Conservation (phyloP, 1,284 basidiomycete species). For the Rhodotorula sp. region DNA sequence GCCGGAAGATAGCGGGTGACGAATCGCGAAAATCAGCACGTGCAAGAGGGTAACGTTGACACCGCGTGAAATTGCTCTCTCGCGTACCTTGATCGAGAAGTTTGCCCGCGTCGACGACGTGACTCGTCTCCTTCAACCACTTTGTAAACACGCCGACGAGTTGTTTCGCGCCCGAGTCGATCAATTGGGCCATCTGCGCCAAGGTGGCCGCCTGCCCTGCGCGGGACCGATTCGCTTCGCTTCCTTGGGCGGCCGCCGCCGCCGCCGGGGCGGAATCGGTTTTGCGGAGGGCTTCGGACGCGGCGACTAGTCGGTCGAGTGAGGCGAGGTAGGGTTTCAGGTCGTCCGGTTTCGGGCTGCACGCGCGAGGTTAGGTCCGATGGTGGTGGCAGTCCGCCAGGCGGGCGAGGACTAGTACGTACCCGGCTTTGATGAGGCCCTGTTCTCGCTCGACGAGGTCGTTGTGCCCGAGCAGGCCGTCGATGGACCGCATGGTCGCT, state of each 20-base stretch:
- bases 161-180: slow-evolving; percentile 34
- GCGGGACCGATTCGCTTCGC: not conserved
- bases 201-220: slow-evolving; percentile 35
- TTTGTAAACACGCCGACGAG: slow-evolving; percentile 33
- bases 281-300: slow-evolving; percentile 38
- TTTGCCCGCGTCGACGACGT: slow-evolving; percentile 34
- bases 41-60: no score
- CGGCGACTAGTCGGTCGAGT: slow-evolving; percentile 36
- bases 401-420: not conserved
- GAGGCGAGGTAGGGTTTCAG: slow-evolving; percentile 37
- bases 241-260: not conserved
- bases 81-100: slow-evolving; percentile 37
- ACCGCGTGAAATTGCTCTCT: no score
- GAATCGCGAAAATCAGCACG: no score
- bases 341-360: slow-evolving; percentile 34
- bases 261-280: slow-evolving; percentile 20
- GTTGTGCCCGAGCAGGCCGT: slow-evolving; percentile 43
- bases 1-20: no score
- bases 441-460: slow-evolving; percentile 44
- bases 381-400: no score
- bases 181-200: slow-evolving; percentile 29
- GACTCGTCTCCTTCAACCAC: slow-evolving; percentile 37
- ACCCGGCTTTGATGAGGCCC: slow-evolving; percentile 40
- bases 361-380: no score
- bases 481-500: slow-evolving; percentile 42